These are phyloP conservation scores for Colletotrichum cereale DNA, from an alignment of 2,329 filamentous ascomycete genomes.

Conservation along the genomic window DNA sequence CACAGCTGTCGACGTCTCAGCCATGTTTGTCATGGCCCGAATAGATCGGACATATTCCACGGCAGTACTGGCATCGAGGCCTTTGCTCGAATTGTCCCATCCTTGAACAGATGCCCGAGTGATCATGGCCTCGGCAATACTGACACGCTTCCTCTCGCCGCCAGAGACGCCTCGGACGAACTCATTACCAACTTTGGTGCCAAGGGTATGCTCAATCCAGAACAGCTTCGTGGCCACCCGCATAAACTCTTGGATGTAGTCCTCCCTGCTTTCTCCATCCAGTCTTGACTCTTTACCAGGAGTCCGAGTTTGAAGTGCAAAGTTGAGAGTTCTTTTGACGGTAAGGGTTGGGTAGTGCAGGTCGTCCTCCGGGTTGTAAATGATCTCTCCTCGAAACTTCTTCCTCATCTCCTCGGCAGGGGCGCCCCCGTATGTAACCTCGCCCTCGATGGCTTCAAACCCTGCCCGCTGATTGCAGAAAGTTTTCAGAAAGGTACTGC, in stretches of 20 bases:
- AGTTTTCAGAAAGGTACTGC: constrained; percentile 68
- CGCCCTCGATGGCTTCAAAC: constrained; percentile 73
- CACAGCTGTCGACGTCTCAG: constrained; percentile 69
- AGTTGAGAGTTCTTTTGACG: constrained; percentile 75
- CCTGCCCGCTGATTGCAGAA: constrained; percentile 77
- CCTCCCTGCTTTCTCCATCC: constrained; percentile 69
- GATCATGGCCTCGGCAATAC: constrained; percentile 78
- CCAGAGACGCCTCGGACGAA: constrained; percentile 72
- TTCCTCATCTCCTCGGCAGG: constrained; percentile 60
- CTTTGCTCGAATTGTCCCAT: constrained; percentile 79
- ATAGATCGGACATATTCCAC: constrained; percentile 75
- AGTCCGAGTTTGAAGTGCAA: constrained; percentile 75
- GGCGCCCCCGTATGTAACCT: constrained; percentile 72
- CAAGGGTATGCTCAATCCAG: constrained; percentile 75
- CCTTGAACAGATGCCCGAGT: constrained; percentile 72
- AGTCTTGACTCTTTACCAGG: constrained; percentile 61
- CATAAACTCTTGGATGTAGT: constrained; percentile 66
- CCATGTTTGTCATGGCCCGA: constrained; percentile 75
- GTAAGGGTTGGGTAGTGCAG: constrained; percentile 77
- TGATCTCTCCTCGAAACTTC: constrained; percentile 70
- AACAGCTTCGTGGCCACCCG: constrained; percentile 77
- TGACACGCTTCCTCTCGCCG: constrained; percentile 79
- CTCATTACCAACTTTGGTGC: constrained; percentile 77
- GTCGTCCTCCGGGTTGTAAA: constrained; percentile 78
- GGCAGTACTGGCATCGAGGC: constrained; percentile 75